Evolutionary conservation across 768 basidiomycete genomes (phyloP).

Genomic region (Psilocybe cubensis): DNA sequence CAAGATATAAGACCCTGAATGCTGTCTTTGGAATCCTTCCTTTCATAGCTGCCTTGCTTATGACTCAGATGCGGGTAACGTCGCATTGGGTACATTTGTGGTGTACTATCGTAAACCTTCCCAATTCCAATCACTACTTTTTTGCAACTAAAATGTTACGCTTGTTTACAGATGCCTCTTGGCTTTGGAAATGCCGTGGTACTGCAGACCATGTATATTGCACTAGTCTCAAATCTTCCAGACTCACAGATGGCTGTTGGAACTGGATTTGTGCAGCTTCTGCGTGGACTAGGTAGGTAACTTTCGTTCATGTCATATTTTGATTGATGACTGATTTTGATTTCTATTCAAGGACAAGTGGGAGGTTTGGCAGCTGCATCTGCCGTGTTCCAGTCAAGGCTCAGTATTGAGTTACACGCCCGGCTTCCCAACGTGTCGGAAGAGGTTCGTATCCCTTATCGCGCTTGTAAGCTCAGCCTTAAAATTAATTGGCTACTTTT

Average conservation of each 20-base stretch:
- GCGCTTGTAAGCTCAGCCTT: too few species aligned
- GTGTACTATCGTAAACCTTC: conserved; percentile 59
- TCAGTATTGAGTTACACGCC: conserved; percentile 56
- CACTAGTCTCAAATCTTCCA: conserved; percentile 66
- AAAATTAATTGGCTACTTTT: too few species aligned
- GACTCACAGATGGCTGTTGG: conserved; percentile 65
- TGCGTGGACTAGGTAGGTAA: conserved; percentile 64
- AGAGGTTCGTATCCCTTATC: conserved; percentile 40
- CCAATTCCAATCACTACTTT: neutral
- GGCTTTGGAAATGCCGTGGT: conserved; percentile 78
- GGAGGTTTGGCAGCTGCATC: conserved; percentile 71
- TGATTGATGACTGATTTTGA: neutral
- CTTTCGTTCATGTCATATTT: neutral
- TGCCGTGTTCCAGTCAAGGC: conserved; percentile 65
- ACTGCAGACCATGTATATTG: conserved; percentile 72
- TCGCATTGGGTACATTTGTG: conserved; percentile 53
- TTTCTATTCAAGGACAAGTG: conserved; percentile 64
- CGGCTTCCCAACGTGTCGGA: conserved; percentile 55
- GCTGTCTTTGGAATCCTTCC: conserved; percentile 66
- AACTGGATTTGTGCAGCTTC: conserved; percentile 69
- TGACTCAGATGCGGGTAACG: conserved; percentile 51
- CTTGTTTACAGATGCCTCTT: conserved; percentile 59
- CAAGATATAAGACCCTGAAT: conserved; percentile 64
- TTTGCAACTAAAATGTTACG: neutral
- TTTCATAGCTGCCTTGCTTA: conserved; percentile 54